A percentile compares a stretch with the other conserved stretches of the same genome.
phyloP scores from a whole-genome alignment of 1,139 yeast species.

The Pichia sp. region DNA sequence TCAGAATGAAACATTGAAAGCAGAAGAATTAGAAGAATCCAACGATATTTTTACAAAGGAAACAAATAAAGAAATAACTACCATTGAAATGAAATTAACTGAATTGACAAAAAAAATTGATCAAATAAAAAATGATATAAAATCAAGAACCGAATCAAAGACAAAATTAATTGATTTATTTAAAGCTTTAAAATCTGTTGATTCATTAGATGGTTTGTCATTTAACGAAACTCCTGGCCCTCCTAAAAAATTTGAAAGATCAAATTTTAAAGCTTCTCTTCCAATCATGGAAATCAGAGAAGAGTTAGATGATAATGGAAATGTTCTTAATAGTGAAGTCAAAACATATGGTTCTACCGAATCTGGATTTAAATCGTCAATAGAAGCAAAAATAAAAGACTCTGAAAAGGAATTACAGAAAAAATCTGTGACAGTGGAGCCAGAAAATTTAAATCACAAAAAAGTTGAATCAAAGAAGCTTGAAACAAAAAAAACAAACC shows the following conservation, averaged over 20 bases:
- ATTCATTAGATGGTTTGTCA: constrained; percentile 10
- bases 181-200: constrained; percentile 23
- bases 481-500: background rate
- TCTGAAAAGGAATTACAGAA: constrained; percentile 49
- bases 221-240: too few relatives aligned
- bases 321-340: constrained; percentile 42
- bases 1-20: constrained; percentile 11
- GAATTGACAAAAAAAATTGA: constrained; percentile 35
- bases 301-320: constrained; percentile 75
- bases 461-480: too few relatives aligned
- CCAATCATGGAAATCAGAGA: constrained; percentile 81
- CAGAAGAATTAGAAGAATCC: constrained; percentile 15
- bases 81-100: constrained; percentile 37
- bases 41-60: constrained; percentile 19
- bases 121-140: constrained; percentile 38
- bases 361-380: constrained; percentile 9
- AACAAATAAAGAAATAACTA: constrained; percentile 38
- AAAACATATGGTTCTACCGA: constrained; percentile 25
- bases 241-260: too few relatives aligned
- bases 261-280: constrained; percentile 20
- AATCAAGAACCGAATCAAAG: constrained; percentile 38
- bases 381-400: constrained; percentile 1
- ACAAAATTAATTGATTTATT: constrained; percentile 31
- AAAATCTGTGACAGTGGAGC: too few relatives aligned
- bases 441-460: too few relatives aligned